Base-by-base conservation (phyloP, 192 early-diverging fungal genomes). In the Chytriomyces confervae region DNA sequence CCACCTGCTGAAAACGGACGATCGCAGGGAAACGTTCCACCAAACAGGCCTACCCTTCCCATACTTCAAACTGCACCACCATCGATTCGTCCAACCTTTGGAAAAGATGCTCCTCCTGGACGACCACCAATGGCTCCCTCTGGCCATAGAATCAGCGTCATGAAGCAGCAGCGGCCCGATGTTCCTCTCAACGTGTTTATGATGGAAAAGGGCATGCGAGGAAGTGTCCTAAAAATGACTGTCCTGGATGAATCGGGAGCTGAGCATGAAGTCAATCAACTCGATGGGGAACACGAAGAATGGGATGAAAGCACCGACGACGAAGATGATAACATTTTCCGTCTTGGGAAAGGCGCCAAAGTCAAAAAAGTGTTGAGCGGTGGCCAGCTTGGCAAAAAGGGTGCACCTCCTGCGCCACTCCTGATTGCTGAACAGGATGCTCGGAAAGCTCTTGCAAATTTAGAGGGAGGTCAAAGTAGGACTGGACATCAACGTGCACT, bases 301-400 rank as follows among this genome's bases (percentile, higher is more conserved):
- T 65, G 64, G 62, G 63, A 76, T 36, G 74, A 64, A 13, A 46
- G 61, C 36, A 66, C 74, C 8, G 74, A 76, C 64, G 72, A 75
- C 36, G 69, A 70, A 49, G 36, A 36, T 36, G 50, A 57, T 3
- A 64, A 66, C 18, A 66, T 46, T 24, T 64, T 76, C 29, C 57
- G 74, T 6, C 49, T 66, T 0, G 74, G 74, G 3, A 76, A 76
- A 53, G 74, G 74, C 8, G 74, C 74, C 44, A 29, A 50, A 6
- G 49, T 66, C 13, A 76, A 76, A 43, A 76, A 76, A 16, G 50
- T 76, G 18, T 27, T 11, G n/a, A 53, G 45, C 27, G 11, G 45
- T 10, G 5, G 66, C 11, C 13, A n/a, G 23, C 7, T 18, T 27
- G 20, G 50, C 24, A 27, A 8, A 57, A 24, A 18, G 45, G 57